These are phyloP conservation scores for Ziziphus jujuba DNA, from an alignment of 306 rosid genomes.

Conservation along the genomic window DNA sequence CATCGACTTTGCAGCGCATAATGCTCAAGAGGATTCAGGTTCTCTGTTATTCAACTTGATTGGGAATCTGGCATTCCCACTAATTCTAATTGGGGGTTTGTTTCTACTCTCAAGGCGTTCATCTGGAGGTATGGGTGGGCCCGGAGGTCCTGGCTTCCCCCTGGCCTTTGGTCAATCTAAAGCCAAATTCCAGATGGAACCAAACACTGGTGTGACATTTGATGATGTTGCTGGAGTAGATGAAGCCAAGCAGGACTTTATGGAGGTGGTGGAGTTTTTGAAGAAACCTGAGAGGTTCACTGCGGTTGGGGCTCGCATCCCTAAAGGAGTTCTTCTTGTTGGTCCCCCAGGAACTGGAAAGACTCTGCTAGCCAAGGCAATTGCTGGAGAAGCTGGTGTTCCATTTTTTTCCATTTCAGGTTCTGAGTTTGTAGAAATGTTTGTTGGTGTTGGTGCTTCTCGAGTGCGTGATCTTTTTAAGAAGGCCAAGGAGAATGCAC, in stretches of 20 bases:
- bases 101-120: slow-evolving; percentile 93
- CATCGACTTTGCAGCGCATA: slow-evolving; percentile 97
- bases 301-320: slow-evolving; percentile 97
- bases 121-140: slow-evolving; percentile 96
- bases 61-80: slow-evolving; percentile 92
- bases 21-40: slow-evolving; percentile 97
- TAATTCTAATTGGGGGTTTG: slow-evolving; percentile 85
- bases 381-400: slow-evolving; percentile 99
- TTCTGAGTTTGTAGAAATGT: slow-evolving; percentile 98
- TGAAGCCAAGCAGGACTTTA: slow-evolving; percentile 98
- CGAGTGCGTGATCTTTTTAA: slow-evolving; percentile 97
- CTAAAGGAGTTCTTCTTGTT: slow-evolving; percentile 96
- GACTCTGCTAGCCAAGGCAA: slow-evolving; percentile 92
- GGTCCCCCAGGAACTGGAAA: slow-evolving; percentile 99
- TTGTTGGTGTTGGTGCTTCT: slow-evolving; percentile 99
- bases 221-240: slow-evolving; percentile 99
- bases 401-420: slow-evolving; percentile 98
- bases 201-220: slow-evolving; percentile 95
- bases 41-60: slow-evolving; percentile 75
- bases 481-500: slow-evolving; percentile 99
- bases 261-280: slow-evolving; percentile 96
- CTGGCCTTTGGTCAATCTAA: slow-evolving; percentile 88
- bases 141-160: slow-evolving; percentile 93
- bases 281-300: slow-evolving; percentile 99
- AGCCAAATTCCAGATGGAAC: slow-evolving; percentile 99